Base-by-base conservation (phyloP, 2,329 filamentous ascomycete genomes). In the Aspergillus spinulosporus region DNA sequence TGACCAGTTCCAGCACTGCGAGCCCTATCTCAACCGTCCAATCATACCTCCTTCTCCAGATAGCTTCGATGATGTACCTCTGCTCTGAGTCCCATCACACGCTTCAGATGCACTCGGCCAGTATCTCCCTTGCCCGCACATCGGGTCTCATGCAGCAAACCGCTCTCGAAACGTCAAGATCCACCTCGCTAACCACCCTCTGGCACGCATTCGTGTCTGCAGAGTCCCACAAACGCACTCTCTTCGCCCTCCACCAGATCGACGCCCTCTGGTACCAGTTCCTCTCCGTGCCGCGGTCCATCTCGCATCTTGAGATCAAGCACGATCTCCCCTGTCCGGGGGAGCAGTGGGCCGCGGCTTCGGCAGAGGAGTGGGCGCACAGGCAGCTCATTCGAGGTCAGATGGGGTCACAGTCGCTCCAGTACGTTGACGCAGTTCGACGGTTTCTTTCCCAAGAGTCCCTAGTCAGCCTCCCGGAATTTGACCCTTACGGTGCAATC, bases 241-340 rank as follows among this genome's bases (percentile, higher is more conserved):
- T 75, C 5, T 76, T 77, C 49, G 73, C 76, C 7, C 67, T 74
- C 0, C 76, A 78, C 57, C 75, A 78, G 53, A 68, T 78, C 29
- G 76, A 78, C 54, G 68, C 75, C 0, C 59, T 77, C 2, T 78
- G 75, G 73, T 78, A 78, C 56, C 75, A 78, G 49, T 68, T 77
- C 49, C 63, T 78, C 3, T 67, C 65, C 2, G 64, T 67, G 9
- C 65, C 65, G 0, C 64, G 65, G 36, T 65, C 59, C 7, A 65
- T 67, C 42, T 67, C 65, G 4, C 65, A 78, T 43, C 64, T 78
- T 2, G 76, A 79, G 63, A 72, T 79, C 59, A 78, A 78, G 57
- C 74, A 78, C 51, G 71, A 76, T 12, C 64, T 79, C 3, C 76
- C 76, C 1, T 77, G 73, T 49, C 70, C 73, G 0, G 67, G 69